A percentile compares a stretch with the other conserved stretches of the same genome.
These are phyloP conservation scores for Herpotrichia juniperi DNA, from an alignment of 2,329 filamentous ascomycete species.

Conservation along the genomic window DNA sequence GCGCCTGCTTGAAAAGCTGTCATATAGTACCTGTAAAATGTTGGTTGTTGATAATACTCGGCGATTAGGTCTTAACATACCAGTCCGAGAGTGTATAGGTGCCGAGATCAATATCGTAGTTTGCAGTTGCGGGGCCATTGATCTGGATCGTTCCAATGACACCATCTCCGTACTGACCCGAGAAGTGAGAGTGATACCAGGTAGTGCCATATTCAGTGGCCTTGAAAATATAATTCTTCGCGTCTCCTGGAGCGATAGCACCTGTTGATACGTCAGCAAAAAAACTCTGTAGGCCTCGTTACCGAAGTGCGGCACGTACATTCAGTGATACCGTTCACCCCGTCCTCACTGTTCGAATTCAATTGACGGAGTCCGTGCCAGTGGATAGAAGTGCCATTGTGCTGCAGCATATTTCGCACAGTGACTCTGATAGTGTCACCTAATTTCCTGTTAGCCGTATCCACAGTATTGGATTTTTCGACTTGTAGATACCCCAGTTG, in stretches of 20 bases:
- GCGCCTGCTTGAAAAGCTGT: constrained; percentile 35
- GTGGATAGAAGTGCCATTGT: constrained; percentile 68
- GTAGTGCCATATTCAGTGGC: constrained; percentile 40
- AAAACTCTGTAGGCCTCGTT: background rate
- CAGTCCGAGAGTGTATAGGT: constrained; percentile 31
- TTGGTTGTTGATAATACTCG: background rate
- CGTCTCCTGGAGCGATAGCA: constrained; percentile 57
- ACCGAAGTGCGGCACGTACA: constrained; percentile 4
- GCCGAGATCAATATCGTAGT: constrained; percentile 38
- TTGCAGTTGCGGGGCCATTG: constrained; percentile 37
- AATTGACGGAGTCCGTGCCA: constrained; percentile 67
- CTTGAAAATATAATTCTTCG: constrained; percentile 34
- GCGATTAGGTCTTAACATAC: constrained; percentile 1
- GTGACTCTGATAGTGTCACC: constrained; percentile 43
- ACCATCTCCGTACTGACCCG: constrained; percentile 51
- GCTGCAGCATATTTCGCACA: constrained; percentile 59
- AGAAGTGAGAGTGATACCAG: constrained; percentile 52
- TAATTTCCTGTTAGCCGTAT: background rate
- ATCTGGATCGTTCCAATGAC: constrained; percentile 41
- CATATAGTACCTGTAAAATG: constrained; percentile 55
- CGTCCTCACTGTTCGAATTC: constrained; percentile 61
- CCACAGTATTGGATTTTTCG: background rate
- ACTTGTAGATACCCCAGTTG: constrained; percentile 37
- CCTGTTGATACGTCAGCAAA: constrained; percentile 3
- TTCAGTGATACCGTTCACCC: constrained; percentile 46